Base-by-base conservation (phyloP, 495 filamentous ascomycete genomes). In the Penicillium arizonense region DNA sequence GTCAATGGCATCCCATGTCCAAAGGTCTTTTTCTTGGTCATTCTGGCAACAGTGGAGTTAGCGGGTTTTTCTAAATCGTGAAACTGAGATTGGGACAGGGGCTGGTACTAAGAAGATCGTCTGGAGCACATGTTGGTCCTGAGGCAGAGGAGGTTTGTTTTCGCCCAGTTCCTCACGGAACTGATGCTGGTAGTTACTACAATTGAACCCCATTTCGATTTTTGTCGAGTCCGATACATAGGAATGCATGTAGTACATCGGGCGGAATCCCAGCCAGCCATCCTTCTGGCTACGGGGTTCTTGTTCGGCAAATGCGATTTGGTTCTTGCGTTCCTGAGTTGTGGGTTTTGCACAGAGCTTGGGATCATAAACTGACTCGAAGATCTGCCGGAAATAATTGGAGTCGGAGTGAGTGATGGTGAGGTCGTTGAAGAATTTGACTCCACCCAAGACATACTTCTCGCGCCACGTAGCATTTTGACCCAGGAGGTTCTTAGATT, bases 181-280 rank as follows among this genome's bases (percentile, higher is more conserved):
- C 67, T 95, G 89, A 53, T 86, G 77, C 62, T 95, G 89, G 70
- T 95, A 95, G 59, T 90, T 87, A 14, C 84, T 87, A 69, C 87
- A 89, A 65, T 93, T 88, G 67, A 93, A 95, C 55, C 81, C 86
- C 89, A 95, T 92, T 59, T 95, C 89, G 8, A 95, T 85, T 56
- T 88, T 88, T 11, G 76, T 73, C 10, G 76, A 78, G 56, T 87
- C 85, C 11, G 78, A 58, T 9, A 70, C 59, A 62, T 90, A 90
- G 12, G 76, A 80, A 47, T 90, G 87, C 52, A 84, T 92, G 67
- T 82, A 87, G 70, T 94, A 94, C 89, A 94, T 94, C 13, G 89
- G 87, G 14, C 81, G 75, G 65, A 86, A 93, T 18, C 82, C 78
- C 10, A 55, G 35, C 69, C 71, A 73, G 10, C 72, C 68, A 33